A percentile compares a stretch with the other conserved stretches of the same genome.
Evolutionary conservation across 352 stramenopile genomes (phyloP).

Genomic region (Plasmopara muralis): DNA sequence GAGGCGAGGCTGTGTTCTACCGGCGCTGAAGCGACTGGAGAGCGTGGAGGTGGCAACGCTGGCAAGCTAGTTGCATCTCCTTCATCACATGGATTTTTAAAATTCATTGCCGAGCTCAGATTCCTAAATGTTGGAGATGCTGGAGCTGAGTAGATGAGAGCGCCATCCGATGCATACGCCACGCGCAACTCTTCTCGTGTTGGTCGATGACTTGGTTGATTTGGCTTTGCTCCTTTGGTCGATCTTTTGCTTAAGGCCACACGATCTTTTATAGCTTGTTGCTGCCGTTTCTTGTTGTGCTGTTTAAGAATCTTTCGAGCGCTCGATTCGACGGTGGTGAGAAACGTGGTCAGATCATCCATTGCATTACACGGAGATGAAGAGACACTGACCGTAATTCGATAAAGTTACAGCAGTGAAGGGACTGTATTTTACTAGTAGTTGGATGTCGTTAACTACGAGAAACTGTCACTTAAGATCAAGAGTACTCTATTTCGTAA

Average conservation of each 20-base stretch:
- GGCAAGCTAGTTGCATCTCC: conserved; percentile 3
- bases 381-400: conserved; percentile 14
- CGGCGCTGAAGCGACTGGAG: conserved; percentile 15
- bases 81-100: conserved; percentile 22
- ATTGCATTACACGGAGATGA: conserved; percentile 26
- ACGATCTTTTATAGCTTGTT: conserved; percentile 41
- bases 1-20: conserved; percentile 17
- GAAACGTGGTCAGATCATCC: conserved; percentile 75
- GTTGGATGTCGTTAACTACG: background rate
- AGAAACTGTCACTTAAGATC: conserved; percentile 19
- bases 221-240: conserved; percentile 7
- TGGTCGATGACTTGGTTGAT: conserved; percentile 15
- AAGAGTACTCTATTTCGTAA: conserved; percentile 13
- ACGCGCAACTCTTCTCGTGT: conserved; percentile 55
- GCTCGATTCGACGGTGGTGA: conserved; percentile 69
- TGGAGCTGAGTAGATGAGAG: conserved; percentile 44
- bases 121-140: conserved; percentile 16
- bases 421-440: background rate
- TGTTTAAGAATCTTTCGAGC: conserved; percentile 76
- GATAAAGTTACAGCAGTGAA: background rate
- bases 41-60: conserved; percentile 19
- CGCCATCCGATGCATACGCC: conserved; percentile 41
- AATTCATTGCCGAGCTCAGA: conserved; percentile 23
- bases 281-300: conserved; percentile 71
- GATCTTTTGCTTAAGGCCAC: conserved; percentile 33